Base-by-base conservation (phyloP, 768 basidiomycete genomes). In the Psilocybe tampanensis region DNA sequence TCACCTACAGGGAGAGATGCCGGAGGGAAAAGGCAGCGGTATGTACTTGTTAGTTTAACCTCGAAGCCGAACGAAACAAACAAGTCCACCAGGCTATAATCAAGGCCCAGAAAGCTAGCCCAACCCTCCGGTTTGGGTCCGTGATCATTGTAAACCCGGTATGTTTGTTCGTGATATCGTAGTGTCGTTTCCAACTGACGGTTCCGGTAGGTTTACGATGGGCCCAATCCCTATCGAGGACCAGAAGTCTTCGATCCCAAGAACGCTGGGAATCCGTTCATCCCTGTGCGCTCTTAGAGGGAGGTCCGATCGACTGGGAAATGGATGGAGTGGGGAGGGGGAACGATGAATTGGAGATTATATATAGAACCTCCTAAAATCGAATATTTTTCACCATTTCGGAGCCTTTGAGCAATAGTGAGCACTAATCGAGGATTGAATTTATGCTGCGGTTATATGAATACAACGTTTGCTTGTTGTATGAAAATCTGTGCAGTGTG, bases 91-190 rank as follows among this genome's bases (percentile, higher is more conserved):
- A 60, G 49, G 43, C 26, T 6, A 53, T 29, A 36, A 12, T 58
- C 11, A n/a, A 33, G 15, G 32, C 17, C 9, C 39, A 54, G n/a
- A 29, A 47, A 29, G 29, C 45, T 12, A 58, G 57, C 19, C 52
- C 57, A 39, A 54, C 50, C 15, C 34, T 58, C 18, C 44, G 45
- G 18, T 52, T 58, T 18, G 56, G 56, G 18, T 32, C 49, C 8
- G 51, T 53, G 24, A 53, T 39, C 15, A 58, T 58, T n/a, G 45
- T 48, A 18, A 50, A 50, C 26, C 47, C 47, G 39, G 52, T 39
- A 49, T 51, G 21, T 41, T n/a, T 26, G n/a, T 49, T 26, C 43
- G 19, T 12, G 21, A 19, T 44, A 19, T 18, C 17, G 26, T n/a
- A 23, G 33, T 36, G 21, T 18, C 9, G 32, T 29, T 41, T 34